phyloP scores from a whole-genome alignment of 2,329 filamentous ascomycete species.

The Scedosporium aurantiacum region DNA sequence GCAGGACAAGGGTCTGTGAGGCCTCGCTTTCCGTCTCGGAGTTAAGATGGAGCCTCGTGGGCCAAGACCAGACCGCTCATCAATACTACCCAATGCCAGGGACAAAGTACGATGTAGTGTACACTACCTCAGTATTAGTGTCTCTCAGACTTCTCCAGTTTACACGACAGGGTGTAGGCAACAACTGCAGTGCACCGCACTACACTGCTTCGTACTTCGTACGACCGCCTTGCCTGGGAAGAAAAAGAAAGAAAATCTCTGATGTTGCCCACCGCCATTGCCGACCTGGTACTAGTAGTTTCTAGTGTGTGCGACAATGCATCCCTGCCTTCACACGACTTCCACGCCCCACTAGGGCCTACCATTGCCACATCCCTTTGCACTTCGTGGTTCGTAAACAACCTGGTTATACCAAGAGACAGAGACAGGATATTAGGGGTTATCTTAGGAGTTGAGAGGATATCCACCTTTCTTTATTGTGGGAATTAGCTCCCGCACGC shows the following conservation, averaged over 20 bases:
- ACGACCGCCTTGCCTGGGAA: no score
- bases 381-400: not conserved
- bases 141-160: not conserved
- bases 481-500: no score
- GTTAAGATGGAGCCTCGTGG: not conserved
- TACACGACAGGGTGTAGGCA: no score
- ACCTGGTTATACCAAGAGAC: not conserved
- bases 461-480: no score
- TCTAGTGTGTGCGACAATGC: not conserved
- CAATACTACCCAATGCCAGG: not conserved
- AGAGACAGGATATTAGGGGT: not conserved
- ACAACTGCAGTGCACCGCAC: no score
- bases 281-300: not conserved
- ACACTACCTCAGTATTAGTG: no score
- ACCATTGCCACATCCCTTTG: not conserved
- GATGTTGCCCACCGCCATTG: no score
- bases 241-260: no score
- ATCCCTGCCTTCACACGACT: not conserved
- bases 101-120: not conserved
- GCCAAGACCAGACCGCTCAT: not conserved
- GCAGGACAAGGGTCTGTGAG: not conserved
- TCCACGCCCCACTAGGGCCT: not conserved
- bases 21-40: slow-evolving; percentile 4
- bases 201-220: no score
- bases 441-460: no score